Percentiles rank a stretch among this genome's conserved stretches.
phyloP scores from a whole-genome alignment of 2,329 filamentous ascomycete genomes.

The Cladosporium cucumerinum region DNA sequence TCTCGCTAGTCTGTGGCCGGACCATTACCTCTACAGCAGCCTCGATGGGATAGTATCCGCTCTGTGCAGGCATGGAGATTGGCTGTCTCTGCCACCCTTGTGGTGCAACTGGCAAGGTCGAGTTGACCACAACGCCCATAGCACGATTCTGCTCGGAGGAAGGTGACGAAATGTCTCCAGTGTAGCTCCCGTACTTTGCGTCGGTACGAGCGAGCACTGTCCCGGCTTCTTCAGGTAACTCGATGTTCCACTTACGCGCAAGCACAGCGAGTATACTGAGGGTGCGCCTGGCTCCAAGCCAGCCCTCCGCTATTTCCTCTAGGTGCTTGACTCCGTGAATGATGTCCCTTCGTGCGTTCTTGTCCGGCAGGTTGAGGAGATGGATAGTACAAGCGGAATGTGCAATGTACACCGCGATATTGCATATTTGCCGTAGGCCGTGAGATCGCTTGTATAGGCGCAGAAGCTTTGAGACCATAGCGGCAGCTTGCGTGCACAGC shows the following conservation, averaged over 20 bases:
- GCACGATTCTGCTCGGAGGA: conserved; percentile 11
- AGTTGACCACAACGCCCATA: neutral
- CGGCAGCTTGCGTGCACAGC: conserved; percentile 85
- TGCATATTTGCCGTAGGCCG: conserved; percentile 88
- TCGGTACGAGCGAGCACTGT: conserved; percentile 74
- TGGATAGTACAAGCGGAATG: conserved; percentile 95
- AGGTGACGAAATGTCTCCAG: conserved; percentile 59
- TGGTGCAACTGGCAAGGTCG: neutral
- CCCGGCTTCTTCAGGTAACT: conserved; percentile 78
- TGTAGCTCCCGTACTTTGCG: conserved; percentile 71
- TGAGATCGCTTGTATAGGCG: conserved; percentile 90
- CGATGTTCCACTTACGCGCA: conserved; percentile 83
- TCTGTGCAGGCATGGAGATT: neutral
- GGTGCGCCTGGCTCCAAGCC: conserved; percentile 83
- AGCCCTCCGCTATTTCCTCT: conserved; percentile 93
- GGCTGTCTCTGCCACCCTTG: neutral
- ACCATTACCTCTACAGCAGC: neutral
- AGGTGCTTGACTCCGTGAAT: conserved; percentile 86
- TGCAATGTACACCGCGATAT: conserved; percentile 92
- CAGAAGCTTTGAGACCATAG: conserved; percentile 88
- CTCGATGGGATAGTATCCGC: neutral
- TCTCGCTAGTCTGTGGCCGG: conserved; percentile 6
- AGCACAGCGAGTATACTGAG: conserved; percentile 81
- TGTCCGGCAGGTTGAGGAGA: conserved; percentile 86
- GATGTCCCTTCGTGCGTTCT: conserved; percentile 84